These are phyloP conservation scores for Cercospora brassicicola DNA, from an alignment of 2,329 filamentous ascomycete genomes.

Conservation along the genomic window DNA sequence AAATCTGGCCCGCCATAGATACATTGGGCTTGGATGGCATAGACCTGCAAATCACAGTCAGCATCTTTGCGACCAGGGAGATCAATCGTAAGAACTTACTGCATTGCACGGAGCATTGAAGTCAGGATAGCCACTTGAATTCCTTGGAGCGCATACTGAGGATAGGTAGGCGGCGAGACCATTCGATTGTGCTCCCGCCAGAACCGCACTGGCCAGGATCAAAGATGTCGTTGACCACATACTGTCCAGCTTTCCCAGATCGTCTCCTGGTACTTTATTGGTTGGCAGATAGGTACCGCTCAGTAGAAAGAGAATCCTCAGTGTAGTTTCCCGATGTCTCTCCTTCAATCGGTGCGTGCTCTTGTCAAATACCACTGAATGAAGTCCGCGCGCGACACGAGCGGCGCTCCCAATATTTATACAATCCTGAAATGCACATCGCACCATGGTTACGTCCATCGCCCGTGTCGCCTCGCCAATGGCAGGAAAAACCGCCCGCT, in stretches of 20 bases:
- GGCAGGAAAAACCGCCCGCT: background rate
- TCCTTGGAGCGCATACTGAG: constrained; percentile 30
- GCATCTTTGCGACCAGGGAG: background rate
- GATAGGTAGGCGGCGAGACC: constrained; percentile 25
- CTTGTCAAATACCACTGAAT: background rate
- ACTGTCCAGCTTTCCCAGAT: background rate
- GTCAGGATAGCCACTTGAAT: constrained; percentile 26
- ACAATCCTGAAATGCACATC: background rate
- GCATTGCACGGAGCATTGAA: constrained; percentile 33
- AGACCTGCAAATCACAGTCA: constrained; percentile 3
- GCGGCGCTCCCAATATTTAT: background rate
- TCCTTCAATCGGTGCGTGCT: background rate
- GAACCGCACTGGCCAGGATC: background rate
- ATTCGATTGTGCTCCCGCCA: constrained; percentile 11
- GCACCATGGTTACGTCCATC: background rate
- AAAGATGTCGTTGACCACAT: constrained; percentile 2
- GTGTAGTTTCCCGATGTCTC: too few species aligned
- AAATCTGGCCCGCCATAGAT: constrained; percentile 24
- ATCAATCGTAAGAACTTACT: background rate
- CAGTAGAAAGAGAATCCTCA: background rate
- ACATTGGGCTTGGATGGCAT: constrained; percentile 29
- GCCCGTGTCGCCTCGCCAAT: background rate
- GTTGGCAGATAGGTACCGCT: background rate
- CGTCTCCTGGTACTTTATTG: too few species aligned
- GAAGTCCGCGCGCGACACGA: background rate